These are phyloP conservation scores for Lactarius pseudohatsudake DNA, from an alignment of 768 basidiomycete species.

Conservation along the genomic window DNA sequence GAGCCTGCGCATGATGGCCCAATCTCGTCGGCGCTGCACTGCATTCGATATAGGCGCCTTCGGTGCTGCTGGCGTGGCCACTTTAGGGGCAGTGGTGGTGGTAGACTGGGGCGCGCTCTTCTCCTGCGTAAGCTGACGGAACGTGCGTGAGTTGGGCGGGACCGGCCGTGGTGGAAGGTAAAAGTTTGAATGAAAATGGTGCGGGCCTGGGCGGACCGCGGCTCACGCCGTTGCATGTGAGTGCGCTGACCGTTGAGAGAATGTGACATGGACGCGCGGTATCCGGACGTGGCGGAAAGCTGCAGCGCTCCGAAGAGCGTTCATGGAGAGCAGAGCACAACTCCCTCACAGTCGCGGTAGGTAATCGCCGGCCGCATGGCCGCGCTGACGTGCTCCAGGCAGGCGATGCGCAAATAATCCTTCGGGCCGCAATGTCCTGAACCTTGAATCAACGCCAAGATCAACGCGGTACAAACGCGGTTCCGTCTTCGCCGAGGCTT, in stretches of 20 bases:
- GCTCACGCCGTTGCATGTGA: neutral
- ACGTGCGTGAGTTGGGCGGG: neutral
- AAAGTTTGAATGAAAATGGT: neutral
- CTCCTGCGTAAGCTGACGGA: slow-evolving; percentile 12
- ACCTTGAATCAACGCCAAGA: no score
- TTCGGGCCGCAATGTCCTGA: no score
- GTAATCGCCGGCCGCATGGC: neutral
- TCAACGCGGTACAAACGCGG: no score
- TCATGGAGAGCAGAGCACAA: neutral
- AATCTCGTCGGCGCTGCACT: slow-evolving; percentile 75
- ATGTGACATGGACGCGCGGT: neutral
- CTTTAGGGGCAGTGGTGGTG: neutral
- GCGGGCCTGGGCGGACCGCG: slow-evolving; percentile 13
- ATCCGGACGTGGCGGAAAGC: slow-evolving; percentile 1
- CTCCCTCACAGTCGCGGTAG: neutral
- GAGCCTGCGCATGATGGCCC: slow-evolving; percentile 81
- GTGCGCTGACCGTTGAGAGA: neutral
- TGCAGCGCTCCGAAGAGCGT: slow-evolving; percentile 7
- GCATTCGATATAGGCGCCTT: slow-evolving; percentile 21
- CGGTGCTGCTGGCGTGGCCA: neutral
- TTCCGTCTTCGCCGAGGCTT: no score
- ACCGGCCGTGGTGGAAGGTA: neutral
- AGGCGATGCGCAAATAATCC: no score
- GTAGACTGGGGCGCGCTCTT: neutral
- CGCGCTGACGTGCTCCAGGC: neutral